Conservation (phyloP, 1,284 basidiomycete species). For the Peniophora sp. region DNA sequence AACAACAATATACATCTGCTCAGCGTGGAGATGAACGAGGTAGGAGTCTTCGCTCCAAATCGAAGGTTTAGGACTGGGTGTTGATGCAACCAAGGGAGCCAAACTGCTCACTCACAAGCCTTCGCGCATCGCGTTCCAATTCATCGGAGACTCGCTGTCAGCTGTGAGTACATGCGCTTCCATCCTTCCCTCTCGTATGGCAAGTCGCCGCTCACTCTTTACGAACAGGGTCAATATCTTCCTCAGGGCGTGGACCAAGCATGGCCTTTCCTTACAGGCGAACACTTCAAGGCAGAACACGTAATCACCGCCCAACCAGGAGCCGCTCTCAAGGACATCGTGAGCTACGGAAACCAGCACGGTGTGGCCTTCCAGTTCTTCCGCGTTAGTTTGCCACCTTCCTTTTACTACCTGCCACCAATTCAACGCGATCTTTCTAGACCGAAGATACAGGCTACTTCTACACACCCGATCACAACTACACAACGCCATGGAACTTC, state of each 20-base stretch:
- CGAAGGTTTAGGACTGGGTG: neutral
- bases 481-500: conserved; percentile 53
- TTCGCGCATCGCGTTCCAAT: conserved; percentile 41
- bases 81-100: conserved; percentile 29
- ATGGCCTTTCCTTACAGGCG: conserved; percentile 48
- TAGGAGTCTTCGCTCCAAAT: conserved; percentile 15
- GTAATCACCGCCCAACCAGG: conserved; percentile 45
- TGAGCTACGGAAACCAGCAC: conserved; percentile 49
- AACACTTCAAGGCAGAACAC: conserved; percentile 46
- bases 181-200: neutral
- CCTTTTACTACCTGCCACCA: neutral
- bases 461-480: conserved; percentile 48
- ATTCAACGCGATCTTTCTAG: conserved; percentile 18
- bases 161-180: conserved; percentile 26
- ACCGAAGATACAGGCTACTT: conserved; percentile 51
- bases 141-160: conserved; percentile 52
- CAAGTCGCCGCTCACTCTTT: neutral
- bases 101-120: conserved; percentile 36
- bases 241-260: conserved; percentile 47
- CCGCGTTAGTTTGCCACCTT: conserved; percentile 19
- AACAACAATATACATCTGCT: conserved; percentile 49
- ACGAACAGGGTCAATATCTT: conserved; percentile 41
- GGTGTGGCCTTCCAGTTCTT: conserved; percentile 49
- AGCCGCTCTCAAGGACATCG: conserved; percentile 45
- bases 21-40: conserved; percentile 35